Base-by-base conservation (phyloP, 1,284 basidiomycete genomes). In the Fomitopsis schrenkii region DNA sequence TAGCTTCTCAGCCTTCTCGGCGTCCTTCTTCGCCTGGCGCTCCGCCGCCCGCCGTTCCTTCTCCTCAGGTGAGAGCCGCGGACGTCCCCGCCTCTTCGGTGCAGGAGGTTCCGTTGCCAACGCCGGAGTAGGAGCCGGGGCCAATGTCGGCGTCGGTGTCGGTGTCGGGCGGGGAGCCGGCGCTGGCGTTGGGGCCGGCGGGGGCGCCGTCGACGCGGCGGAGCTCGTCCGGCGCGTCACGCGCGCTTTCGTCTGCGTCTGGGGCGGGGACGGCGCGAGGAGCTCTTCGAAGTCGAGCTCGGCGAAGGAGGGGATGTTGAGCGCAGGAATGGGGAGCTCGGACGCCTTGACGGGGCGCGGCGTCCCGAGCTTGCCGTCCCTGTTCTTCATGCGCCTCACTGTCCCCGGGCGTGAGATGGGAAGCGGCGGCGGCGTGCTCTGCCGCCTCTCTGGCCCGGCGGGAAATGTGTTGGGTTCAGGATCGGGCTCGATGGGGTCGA, bases 341-440 rank as follows among this genome's bases (percentile, higher is more conserved):
- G 68, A 63, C 30, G 60, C 69, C 40, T 62, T 56, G 17, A 59
- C 59, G 10, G 64, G 65, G 3, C 33, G 52, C 5, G 52, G 35
- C 14, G 52, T 40, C 1, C 52, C 52, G 26, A 72, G 62, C 48
- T 67, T 68, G 2, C 77, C 79, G 35, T 71, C 58, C 15, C 77
- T 71, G 46, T 74, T 70, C 69, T 74, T 78, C 71, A 80, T 76
- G 58, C 73, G 73, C 58, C 71, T 72, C 22, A 70, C 64, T 9
- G 74, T 67, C 14, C 75, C 70, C 6, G 71, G 67, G 14, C 70
- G 70, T 38, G 72, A 68, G 0, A 65, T 66, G 7, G 64, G 58
- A 8, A 68, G 64, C 26, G 70, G 65, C 8, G 70, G 68, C 19
- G 67, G 62, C 10, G 64, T 62, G 54, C 55, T 52, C 28, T 41